Evolutionary conservation across 345 rosid genomes (phyloP).

Genomic region (Mangifera indica): DNA sequence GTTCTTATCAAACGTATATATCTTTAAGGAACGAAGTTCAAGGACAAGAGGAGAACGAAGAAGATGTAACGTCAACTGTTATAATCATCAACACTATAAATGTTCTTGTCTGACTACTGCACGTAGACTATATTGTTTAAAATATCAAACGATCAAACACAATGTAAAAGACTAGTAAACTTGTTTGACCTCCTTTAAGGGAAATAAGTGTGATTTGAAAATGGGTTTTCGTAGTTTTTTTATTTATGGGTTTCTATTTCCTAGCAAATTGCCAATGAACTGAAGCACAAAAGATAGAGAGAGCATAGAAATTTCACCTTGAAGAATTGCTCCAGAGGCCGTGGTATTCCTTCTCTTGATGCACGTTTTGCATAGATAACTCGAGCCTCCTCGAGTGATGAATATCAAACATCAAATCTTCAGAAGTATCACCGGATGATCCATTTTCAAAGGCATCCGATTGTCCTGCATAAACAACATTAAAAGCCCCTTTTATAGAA

Average conservation of each 20-base stretch:
- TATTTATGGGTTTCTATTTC: not conserved
- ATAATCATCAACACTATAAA: not conserved
- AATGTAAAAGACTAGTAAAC: too few relatives aligned
- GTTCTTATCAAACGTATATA: constrained; percentile 3
- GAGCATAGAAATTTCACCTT: constrained; percentile 27
- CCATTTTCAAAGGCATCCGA: constrained; percentile 77
- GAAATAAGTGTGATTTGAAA: not conserved
- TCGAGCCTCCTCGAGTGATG: constrained; percentile 56
- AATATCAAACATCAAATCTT: constrained; percentile 74
- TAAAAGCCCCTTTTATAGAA: not conserved
- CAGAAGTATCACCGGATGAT: constrained; percentile 83
- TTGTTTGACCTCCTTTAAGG: too few relatives aligned
- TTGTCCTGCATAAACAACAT: constrained; percentile 43
- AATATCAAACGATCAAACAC: not conserved
- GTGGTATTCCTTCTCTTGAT: constrained; percentile 43
- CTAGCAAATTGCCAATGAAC: not conserved
- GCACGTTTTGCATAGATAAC: constrained; percentile 32
- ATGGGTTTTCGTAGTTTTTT: not conserved
- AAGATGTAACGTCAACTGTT: not conserved
- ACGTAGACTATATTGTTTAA: not conserved
- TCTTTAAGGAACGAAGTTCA: constrained; percentile 21
- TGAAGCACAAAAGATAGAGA: not conserved
- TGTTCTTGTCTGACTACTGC: not conserved
- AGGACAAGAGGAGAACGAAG: constrained; percentile 9
- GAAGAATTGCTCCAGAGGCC: constrained; percentile 79